Conservation (phyloP, 2,329 filamentous ascomycete genomes). For the Fusarium lateritium region DNA sequence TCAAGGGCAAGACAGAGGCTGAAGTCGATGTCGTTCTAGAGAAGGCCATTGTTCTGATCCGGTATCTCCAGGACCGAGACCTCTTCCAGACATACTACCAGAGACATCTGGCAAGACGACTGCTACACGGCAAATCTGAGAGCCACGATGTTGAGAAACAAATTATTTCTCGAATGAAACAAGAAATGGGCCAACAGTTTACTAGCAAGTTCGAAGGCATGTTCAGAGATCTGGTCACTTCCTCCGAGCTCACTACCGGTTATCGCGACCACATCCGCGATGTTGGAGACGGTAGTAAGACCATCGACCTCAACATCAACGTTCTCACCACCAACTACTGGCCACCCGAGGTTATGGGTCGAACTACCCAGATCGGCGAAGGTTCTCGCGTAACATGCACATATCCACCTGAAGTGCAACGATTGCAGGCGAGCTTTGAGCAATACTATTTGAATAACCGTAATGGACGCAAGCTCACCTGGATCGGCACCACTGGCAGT, state of each 20-base stretch:
- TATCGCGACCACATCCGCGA: conserved; percentile 78
- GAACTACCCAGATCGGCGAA: conserved; percentile 66
- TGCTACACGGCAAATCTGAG: conserved; percentile 90
- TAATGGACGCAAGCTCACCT: conserved; percentile 89
- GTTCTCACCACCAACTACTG: conserved; percentile 95
- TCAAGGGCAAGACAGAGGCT: conserved; percentile 90
- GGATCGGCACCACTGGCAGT: conserved; percentile 79
- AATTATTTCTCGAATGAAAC: conserved; percentile 97
- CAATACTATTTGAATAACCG: conserved; percentile 90
- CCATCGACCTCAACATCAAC: conserved; percentile 85
- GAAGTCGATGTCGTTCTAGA: conserved; percentile 89
- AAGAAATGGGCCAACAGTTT: conserved; percentile 94
- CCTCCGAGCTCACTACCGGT: conserved; percentile 82
- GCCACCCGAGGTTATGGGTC: conserved; percentile 90
- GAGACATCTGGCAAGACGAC: conserved; percentile 89
- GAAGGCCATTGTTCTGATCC: conserved; percentile 88
- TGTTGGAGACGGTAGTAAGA: conserved; percentile 62
- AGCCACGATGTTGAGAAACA: conserved; percentile 94
- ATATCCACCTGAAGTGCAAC: conserved; percentile 81
- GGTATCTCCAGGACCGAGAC: conserved; percentile 93
- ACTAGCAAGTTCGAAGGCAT: conserved; percentile 95
- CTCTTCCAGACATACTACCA: conserved; percentile 98
- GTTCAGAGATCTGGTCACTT: conserved; percentile 96
- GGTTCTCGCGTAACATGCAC: conserved; percentile 67
- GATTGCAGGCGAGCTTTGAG: conserved; percentile 86